Evolutionary conservation across 2,329 filamentous ascomycete genomes (phyloP).

Genomic region (Cercospora sp.): DNA sequence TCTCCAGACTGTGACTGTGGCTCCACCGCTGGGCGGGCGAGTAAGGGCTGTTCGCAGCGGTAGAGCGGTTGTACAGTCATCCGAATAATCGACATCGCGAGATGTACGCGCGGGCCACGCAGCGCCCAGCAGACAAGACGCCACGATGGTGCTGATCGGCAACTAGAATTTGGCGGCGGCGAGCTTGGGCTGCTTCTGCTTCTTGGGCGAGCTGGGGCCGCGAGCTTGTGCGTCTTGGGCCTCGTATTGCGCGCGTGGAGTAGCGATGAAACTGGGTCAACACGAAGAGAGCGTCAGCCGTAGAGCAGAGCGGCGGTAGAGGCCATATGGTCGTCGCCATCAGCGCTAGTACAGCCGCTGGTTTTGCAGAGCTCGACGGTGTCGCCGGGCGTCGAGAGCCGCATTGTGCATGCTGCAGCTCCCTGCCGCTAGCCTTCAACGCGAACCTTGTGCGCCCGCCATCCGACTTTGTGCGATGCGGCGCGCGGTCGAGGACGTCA

Average conservation of each 20-base stretch:
- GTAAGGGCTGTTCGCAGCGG: background rate
- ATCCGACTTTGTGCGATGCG: slow-evolving; percentile 18
- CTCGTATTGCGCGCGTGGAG: background rate
- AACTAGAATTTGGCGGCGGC: background rate
- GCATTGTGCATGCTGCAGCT: slow-evolving; percentile 10
- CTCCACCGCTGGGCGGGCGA: background rate
- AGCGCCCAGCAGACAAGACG: background rate
- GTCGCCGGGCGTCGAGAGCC: slow-evolving; percentile 13
- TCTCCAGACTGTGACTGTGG: background rate
- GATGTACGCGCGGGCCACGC: background rate
- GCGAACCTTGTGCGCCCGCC: slow-evolving; percentile 25
- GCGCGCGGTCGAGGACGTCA: slow-evolving; percentile 10
- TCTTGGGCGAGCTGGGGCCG: background rate
- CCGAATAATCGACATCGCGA: background rate
- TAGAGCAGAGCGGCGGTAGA: background rate
- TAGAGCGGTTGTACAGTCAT: background rate
- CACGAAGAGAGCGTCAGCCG: background rate
- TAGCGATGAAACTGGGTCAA: background rate
- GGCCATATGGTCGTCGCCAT: background rate
- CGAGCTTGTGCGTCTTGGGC: background rate
- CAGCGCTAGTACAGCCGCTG: slow-evolving; percentile 7
- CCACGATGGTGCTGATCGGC: slow-evolving; percentile 1
- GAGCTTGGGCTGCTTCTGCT: background rate
- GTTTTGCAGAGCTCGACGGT: background rate
- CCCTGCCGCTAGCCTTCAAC: slow-evolving; percentile 20